Evolutionary conservation across 768 basidiomycete species (phyloP), one percentile per base, ranked within the genome.

Genomic region (Naganishia antarctica): DNA sequence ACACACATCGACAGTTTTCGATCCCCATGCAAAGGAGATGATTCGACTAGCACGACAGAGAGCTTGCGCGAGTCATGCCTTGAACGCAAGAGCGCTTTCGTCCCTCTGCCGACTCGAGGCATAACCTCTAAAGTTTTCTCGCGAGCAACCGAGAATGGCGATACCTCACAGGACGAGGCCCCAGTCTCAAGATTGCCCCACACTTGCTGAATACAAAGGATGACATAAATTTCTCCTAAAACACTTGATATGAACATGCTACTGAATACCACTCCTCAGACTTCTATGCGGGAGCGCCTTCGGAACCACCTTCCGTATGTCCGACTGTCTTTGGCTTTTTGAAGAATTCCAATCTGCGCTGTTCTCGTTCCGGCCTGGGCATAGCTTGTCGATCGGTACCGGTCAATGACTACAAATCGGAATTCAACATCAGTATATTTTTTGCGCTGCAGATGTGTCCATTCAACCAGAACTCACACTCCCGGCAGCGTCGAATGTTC

Each of bases 321-420:
- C 31, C 50, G 7, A 32, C 50, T 51, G 53, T 63, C 58, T 58
- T 68, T 46, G 62, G 45, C 67, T 85, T 82, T 78, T 93, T 94
- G 83, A 94, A 94, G 80, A 96, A 94, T 43, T 80, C 83, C 78
- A 81, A 84, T 71, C 88, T 83, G 68, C 81, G 84, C 77, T 89
- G 89, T 73, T 90, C 89, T 70, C 80, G 77, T 60, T 77, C 74
- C 16, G 74, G 72, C 60, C 73, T 66, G 23, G 74, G 70, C 4
- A 74, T 58, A 25, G 68, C 58, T 31, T 65, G 68, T 29, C 70
- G 61, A 65, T 74, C 70, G 3, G 70, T 72, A 41, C 74, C 76
- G 18, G 74, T 75, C 26, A 77, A 64, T 11, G 71, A 60, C 73
- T 73, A 12, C n/a, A n/a, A n/a, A n/a, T n/a, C n/a, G n/a, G n/a